Evolutionary conservation across 176 grass and related monocot species (phyloP).

Genomic region (Triticum turgidum): DNA sequence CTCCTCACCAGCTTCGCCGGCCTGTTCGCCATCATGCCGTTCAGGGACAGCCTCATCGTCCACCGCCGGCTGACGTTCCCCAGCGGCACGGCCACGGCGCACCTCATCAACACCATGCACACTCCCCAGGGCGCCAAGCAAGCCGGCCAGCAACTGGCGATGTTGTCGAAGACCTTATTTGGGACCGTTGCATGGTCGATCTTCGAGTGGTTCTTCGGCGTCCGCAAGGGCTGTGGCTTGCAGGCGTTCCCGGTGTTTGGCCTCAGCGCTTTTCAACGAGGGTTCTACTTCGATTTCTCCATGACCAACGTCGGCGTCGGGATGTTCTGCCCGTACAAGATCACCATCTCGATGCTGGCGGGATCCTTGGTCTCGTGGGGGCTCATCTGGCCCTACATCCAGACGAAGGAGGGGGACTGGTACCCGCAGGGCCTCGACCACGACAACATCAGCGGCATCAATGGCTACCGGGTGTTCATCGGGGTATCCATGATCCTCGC

Average conservation of each 20-base stretch:
- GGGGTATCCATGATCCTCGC: slow-evolving; percentile 64
- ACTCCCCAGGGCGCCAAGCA: slow-evolving; percentile 42
- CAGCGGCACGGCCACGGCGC: slow-evolving; percentile 56
- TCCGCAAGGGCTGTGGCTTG: slow-evolving; percentile 48
- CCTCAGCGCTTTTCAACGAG: slow-evolving; percentile 27
- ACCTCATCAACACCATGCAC: slow-evolving; percentile 77
- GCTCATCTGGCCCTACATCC: slow-evolving; percentile 57
- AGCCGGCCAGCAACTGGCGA: slow-evolving; percentile 49
- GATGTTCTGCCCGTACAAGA: slow-evolving; percentile 54
- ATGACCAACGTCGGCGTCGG: slow-evolving; percentile 57
- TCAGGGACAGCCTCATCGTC: slow-evolving; percentile 63
- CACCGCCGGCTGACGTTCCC: slow-evolving; percentile 59
- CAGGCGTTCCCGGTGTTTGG: slow-evolving; percentile 57
- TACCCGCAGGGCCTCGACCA: slow-evolving; percentile 26
- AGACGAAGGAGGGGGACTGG: slow-evolving; percentile 52
- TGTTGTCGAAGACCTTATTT: slow-evolving; percentile 52
- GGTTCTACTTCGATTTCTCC: slow-evolving; percentile 70
- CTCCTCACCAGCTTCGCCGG: slow-evolving; percentile 54
- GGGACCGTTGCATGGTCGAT: slow-evolving; percentile 46
- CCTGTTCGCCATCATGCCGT: slow-evolving; percentile 47
- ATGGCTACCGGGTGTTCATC: slow-evolving; percentile 59
- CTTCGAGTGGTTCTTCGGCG: slow-evolving; percentile 64
- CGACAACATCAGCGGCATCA: slow-evolving; percentile 49
- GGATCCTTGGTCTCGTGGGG: slow-evolving; percentile 58
- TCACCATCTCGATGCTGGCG: slow-evolving; percentile 53